A percentile compares a stretch with the other conserved stretches of the same genome.
Conservation (phyloP, 495 filamentous ascomycete species). For the Hypomontagnella submonticulosa region DNA sequence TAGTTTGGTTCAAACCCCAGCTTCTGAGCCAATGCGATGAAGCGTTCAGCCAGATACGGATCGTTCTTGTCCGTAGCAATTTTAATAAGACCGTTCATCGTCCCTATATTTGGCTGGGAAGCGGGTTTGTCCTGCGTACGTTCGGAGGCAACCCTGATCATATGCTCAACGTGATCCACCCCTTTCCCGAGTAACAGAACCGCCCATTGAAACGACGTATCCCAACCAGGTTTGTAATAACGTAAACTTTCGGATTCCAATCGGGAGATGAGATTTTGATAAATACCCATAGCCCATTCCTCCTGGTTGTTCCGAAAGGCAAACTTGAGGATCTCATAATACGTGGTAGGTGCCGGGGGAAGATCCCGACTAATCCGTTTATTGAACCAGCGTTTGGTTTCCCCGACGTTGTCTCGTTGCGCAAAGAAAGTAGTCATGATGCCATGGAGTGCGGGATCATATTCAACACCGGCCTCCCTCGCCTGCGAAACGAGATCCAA, state of each 20-base stretch:
- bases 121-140: conserved; percentile 53
- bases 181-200: conserved; percentile 72
- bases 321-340: conserved; percentile 64
- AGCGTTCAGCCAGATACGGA: conserved; percentile 77
- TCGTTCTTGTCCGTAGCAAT: conserved; percentile 76
- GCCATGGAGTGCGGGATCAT: conserved; percentile 54
- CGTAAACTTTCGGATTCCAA: conserved; percentile 45
- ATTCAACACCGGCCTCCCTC: conserved; percentile 47
- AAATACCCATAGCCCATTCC: conserved; percentile 71
- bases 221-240: conserved; percentile 65
- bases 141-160: conserved; percentile 70
- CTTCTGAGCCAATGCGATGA: conserved; percentile 69
- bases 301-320: conserved; percentile 64
- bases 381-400: conserved; percentile 72
- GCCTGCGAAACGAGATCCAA: conserved; percentile 53
- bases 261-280: conserved; percentile 64
- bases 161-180: conserved; percentile 74
- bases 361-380: conserved; percentile 60
- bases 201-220: conserved; percentile 80
- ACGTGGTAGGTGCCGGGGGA: conserved; percentile 56
- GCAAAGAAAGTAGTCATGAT: conserved; percentile 66
- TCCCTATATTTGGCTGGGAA: conserved; percentile 69
- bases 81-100: conserved; percentile 79
- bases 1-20: conserved; percentile 71
- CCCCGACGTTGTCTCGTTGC: conserved; percentile 58